phyloP scores from a whole-genome alignment of 2,329 filamentous ascomycete genomes.

The Aureobasidium melanogenum region DNA sequence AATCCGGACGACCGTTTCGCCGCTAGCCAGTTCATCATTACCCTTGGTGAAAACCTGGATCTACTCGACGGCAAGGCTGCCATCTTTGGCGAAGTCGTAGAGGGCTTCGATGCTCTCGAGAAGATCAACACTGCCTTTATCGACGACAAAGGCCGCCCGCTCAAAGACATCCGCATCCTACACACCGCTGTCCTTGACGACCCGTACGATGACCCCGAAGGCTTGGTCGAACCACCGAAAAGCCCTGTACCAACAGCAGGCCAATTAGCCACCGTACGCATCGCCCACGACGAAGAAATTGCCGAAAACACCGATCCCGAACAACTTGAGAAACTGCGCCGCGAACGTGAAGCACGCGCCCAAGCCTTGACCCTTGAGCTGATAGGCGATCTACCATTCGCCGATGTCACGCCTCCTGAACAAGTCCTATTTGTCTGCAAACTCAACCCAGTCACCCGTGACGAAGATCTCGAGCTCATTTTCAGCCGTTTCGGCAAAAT shows the following conservation, averaged over 20 bases:
- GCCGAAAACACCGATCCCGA: conserved; percentile 74
- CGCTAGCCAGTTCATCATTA: conserved; percentile 89
- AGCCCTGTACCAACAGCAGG: conserved; percentile 76
- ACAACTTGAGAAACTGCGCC: conserved; percentile 65
- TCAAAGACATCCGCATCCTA: conserved; percentile 90
- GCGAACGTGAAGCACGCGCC: conserved; percentile 83
- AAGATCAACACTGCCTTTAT: conserved; percentile 87
- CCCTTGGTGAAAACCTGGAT: conserved; percentile 79
- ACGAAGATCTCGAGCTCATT: conserved; percentile 89
- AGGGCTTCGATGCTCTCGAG: conserved; percentile 88
- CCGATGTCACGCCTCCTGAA: conserved; percentile 93
- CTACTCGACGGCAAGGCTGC: conserved; percentile 89
- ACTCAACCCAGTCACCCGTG: conserved; percentile 89
- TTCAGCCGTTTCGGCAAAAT: conserved; percentile 96
- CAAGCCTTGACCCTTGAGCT: conserved; percentile 94
- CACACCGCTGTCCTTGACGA: conserved; percentile 91
- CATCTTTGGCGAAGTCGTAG: conserved; percentile 89
- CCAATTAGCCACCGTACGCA: conserved; percentile 83
- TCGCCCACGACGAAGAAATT: conserved; percentile 79
- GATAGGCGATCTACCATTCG: conserved; percentile 94
- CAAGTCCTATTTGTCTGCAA: conserved; percentile 99
- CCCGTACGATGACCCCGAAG: conserved; percentile 74
- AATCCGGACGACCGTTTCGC: conserved; percentile 77
- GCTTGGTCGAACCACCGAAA: conserved; percentile 64
- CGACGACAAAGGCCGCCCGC: conserved; percentile 73